Evolutionary conservation across 75 land plant species (phyloP), one percentile per base, ranked within the genome.

Genomic region (Pinus taeda): DNA sequence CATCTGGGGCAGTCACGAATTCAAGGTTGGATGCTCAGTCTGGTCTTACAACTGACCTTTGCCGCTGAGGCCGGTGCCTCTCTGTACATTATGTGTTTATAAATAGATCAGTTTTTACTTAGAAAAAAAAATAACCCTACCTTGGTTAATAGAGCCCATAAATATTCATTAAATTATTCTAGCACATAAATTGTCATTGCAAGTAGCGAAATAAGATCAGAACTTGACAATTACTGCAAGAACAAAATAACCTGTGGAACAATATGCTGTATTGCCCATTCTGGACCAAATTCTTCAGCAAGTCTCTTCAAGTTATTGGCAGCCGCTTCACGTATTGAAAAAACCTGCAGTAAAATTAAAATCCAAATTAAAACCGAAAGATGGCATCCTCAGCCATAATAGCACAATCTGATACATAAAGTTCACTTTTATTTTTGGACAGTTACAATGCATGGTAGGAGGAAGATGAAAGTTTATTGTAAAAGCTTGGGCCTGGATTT

Each of bases 241-340:
- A 22, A 22, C 59, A 73, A 21, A 73, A n/a, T 73, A 24, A 97
- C 99, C 98, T 97, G 93, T 21, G 95, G 95, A 75, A 97, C 74
- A 59, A 94, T 97, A 76, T 97, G 99, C 82, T 92, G 93, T 89
- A 92, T 86, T 70, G 99, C 97, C 99, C 99, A 97, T n/a, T 97
- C 99, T 53, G 98, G 95, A 56, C 99, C 98, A 88, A 97, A 97
- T 72, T 92, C 99, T 80, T 97, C 99, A 56, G 98, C 99, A 77
- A 97, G 94, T 1, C 99, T 91, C 77, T 97, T 97, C 76, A 97
- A 82, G 77, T 94, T 97, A 77, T 92, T 97, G 26, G 99, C 99
- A 76, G 98, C 99, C 49, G 99, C 99, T 79, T 97, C 99, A 76
- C 99, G 82, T 60, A 97, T 97, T 55, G 99, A 97, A 79, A 89